Percentiles rank a stretch among this genome's conserved stretches.
Conservation (phyloP, 108 stramenopile genomes). For the Pseudonitzschia delicatissima region DNA sequence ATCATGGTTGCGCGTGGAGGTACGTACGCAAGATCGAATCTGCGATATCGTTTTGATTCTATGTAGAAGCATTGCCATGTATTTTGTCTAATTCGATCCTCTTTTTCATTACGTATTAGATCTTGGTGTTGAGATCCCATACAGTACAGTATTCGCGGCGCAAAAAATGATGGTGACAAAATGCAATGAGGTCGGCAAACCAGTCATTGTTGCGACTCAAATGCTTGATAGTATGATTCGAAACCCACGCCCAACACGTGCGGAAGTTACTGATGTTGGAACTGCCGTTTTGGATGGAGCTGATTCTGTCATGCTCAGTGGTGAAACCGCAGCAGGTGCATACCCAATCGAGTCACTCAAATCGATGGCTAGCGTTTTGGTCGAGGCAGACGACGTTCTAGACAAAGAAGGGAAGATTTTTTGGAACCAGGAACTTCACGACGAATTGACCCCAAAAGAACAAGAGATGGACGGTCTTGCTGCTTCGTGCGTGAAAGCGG, state of each 20-base stretch:
- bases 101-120: neutral
- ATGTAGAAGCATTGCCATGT: neutral
- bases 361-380: constrained; percentile 59
- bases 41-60: neutral
- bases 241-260: constrained; percentile 88
- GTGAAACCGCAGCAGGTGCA: constrained; percentile 70
- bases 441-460: constrained; percentile 39
- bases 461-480: constrained; percentile 64
- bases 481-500: constrained; percentile 46
- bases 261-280: constrained; percentile 89
- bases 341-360: constrained; percentile 60
- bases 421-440: constrained; percentile 37
- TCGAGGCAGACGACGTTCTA: constrained; percentile 54
- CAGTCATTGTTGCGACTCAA: constrained; percentile 89
- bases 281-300: constrained; percentile 72
- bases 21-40: constrained; percentile 1
- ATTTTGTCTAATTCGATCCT: neutral
- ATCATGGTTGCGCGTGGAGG: constrained; percentile 90
- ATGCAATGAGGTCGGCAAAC: constrained; percentile 73
- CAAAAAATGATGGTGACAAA: constrained; percentile 90
- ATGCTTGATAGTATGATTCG: constrained; percentile 90
- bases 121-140: constrained; percentile 85
- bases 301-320: constrained; percentile 72
- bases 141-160: constrained; percentile 80
- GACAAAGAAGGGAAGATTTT: constrained; percentile 22